Percentiles rank a stretch among this genome's conserved stretches.
These are phyloP conservation scores for Fusarium vanettenii DNA, from an alignment of 2,329 filamentous ascomycete genomes.

Conservation along the genomic window DNA sequence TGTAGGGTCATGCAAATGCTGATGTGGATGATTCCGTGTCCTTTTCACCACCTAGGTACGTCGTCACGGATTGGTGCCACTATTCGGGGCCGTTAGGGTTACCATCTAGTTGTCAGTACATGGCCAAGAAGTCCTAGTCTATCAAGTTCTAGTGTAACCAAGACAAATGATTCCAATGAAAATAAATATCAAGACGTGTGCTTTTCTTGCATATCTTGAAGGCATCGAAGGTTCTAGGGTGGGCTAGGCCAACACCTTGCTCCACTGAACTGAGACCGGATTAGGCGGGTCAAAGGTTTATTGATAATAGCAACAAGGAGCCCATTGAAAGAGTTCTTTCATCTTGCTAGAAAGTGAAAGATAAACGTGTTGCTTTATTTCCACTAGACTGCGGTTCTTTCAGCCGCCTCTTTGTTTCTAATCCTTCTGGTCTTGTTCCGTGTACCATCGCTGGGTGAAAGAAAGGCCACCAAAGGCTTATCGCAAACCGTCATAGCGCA, in stretches of 20 bases:
- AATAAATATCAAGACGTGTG: neutral
- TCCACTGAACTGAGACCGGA: neutral
- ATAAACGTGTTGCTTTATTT: neutral
- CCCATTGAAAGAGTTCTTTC: neutral
- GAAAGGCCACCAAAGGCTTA: neutral
- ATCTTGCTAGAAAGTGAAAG: neutral
- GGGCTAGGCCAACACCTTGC: neutral
- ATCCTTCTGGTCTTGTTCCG: neutral
- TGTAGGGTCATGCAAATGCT: neutral
- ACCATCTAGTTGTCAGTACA: neutral
- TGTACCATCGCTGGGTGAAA: neutral
- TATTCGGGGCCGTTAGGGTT: no score
- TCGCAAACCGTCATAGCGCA: neutral
- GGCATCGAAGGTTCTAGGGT: neutral
- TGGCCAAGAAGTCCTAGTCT: neutral
- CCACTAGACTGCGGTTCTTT: no score
- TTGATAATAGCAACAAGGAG: neutral
- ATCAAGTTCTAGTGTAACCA: neutral
- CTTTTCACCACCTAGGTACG: neutral
- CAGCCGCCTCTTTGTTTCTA: neutral
- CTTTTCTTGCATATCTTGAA: neutral
- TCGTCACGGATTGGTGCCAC: neutral
- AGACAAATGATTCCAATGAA: neutral
- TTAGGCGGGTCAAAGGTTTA: neutral
- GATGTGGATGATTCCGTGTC: neutral